phyloP scores from a whole-genome alignment of 1,139 yeast species.

The Hyphopichia burtonii region DNA sequence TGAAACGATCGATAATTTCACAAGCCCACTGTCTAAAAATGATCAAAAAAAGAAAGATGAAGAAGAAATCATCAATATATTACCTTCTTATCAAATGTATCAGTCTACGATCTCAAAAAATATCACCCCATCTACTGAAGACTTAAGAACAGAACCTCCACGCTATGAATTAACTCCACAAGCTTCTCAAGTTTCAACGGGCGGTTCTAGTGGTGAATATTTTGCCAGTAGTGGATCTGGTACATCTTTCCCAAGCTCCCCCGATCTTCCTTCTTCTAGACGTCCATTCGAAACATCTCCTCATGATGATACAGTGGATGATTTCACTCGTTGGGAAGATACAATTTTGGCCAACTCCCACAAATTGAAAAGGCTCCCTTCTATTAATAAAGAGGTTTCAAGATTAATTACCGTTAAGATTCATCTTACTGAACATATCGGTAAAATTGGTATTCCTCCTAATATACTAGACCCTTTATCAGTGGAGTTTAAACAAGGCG shows the following conservation, averaged over 20 bases:
- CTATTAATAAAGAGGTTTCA: constrained; percentile 28
- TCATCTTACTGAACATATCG: constrained; percentile 29
- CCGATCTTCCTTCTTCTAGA: constrained; percentile 10
- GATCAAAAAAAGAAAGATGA: constrained; percentile 11
- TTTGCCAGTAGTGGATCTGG: constrained; percentile 11
- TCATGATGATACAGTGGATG: constrained; percentile 10
- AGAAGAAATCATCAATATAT: constrained; percentile 33
- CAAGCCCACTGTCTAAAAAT: not conserved
- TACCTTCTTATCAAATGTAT: constrained; percentile 45
- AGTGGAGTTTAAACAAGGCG: constrained; percentile 39
- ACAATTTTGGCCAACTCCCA: constrained; percentile 38
- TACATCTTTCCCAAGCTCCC: constrained; percentile 19
- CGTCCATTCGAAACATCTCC: constrained; percentile 6
- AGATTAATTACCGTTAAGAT: constrained; percentile 28
- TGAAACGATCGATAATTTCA: not conserved
- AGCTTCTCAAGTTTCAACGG: constrained; percentile 13
- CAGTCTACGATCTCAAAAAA: constrained; percentile 39
- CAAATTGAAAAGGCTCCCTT: constrained; percentile 31
- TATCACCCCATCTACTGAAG: constrained; percentile 35
- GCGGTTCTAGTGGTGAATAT: constrained; percentile 14
- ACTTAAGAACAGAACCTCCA: constrained; percentile 34
- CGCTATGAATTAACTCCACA: constrained; percentile 31
- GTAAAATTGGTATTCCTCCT: constrained; percentile 29
- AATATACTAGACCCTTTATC: constrained; percentile 27
- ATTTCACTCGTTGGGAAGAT: constrained; percentile 23